Base-by-base conservation (phyloP, 257 asterid species). In the Solanum neorickii region DNA sequence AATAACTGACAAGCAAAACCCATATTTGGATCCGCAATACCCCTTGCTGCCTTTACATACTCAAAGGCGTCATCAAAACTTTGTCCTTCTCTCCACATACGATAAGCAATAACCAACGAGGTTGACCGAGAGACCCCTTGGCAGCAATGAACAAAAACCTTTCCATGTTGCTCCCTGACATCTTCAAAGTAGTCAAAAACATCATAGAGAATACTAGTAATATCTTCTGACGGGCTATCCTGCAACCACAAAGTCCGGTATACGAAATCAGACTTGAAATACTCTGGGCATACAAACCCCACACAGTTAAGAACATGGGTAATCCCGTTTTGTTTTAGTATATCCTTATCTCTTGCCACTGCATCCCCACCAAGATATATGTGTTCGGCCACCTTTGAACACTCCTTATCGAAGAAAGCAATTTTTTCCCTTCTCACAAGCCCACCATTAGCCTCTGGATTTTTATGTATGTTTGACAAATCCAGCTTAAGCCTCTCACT, bases 131-230 rank as follows among this genome's bases (percentile, higher is more conserved):
- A 92, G 37, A 92, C 94, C 66, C 94, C 94, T 77, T 92, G 93
- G 87, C 94, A 92, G 83, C 94, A 92, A 85, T 92, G 94, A 86
- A 92, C 93, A 86, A 91, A 92, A 84, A 92, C 92, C 72, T 90
- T 88, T 39, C 93, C 93, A 73, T 88, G 88, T 77, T 87, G 93
- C 87, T 89, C 93, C 80, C 92, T 88, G 77, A 92, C 94, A 87
- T 92, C 91, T 88, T 92, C 94, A 82, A 92, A 92, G 90, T 91
- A 91, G 86, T 91, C 94, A 87, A 92, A 92, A 78, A 91, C 94
- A 88, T 92, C 94, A 89, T 92, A 92, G 7, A 92, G 89, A 75
- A 92, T 92, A 88, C 94, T 91, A 37, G 94, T 92, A 60, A 92
- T 92, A 89, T 92, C 94, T 87, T 91, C 93, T 14, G 93, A 90